Evolutionary conservation across 768 basidiomycete genomes (phyloP).

Genomic region (Suillus hirtellus): DNA sequence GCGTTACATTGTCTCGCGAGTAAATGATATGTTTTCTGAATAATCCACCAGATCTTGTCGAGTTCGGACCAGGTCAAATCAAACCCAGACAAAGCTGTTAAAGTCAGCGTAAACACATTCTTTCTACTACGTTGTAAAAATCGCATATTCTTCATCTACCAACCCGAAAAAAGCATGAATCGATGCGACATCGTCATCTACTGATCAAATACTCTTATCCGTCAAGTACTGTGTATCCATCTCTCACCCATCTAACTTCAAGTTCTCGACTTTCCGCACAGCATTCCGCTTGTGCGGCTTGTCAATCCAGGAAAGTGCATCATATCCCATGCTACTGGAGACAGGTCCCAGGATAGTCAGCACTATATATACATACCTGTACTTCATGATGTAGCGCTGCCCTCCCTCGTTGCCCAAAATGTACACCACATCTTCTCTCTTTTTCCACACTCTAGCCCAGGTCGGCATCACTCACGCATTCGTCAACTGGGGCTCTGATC

Average conservation of each 20-base stretch:
- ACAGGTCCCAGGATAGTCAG: background rate
- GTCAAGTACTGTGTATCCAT: background rate
- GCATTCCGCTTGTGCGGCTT: background rate
- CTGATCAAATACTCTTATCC: background rate
- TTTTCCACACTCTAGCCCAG: conserved; percentile 53
- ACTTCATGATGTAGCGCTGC: too few relatives aligned
- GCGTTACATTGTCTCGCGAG: background rate
- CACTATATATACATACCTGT: conserved; percentile 1
- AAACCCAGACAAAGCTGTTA: too few relatives aligned
- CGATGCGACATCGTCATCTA: background rate
- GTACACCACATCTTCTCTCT: conserved; percentile 62
- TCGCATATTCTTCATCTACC: too few relatives aligned
- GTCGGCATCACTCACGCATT: conserved; percentile 69
- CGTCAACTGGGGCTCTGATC: conserved; percentile 79
- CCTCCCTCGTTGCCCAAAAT: conserved; percentile 26
- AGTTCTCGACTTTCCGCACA: background rate
- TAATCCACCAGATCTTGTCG: background rate
- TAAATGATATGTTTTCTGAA: background rate
- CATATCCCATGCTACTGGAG: background rate
- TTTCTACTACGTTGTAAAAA: background rate
- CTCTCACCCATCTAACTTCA: background rate
- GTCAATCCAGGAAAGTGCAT: conserved; percentile 3
- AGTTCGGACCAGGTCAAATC: background rate
- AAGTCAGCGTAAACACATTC: too few relatives aligned
- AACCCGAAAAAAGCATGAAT: background rate